These are phyloP conservation scores for Aspergillus pseudoglaucus DNA, from an alignment of 2,329 filamentous ascomycete genomes.

Conservation along the genomic window DNA sequence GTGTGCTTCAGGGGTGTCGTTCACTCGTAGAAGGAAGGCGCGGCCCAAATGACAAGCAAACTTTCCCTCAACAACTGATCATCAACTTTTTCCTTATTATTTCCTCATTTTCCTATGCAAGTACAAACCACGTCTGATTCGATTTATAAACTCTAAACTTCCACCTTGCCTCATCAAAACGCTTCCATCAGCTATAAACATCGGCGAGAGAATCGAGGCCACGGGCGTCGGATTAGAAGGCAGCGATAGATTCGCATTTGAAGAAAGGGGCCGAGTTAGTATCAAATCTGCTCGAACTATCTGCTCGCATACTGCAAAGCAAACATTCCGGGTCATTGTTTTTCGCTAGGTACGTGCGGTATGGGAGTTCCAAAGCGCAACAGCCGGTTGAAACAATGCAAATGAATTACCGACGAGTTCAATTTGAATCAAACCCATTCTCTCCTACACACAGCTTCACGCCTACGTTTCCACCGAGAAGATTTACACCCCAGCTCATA, in stretches of 20 bases:
- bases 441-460: background rate
- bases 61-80: background rate
- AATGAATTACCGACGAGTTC: background rate
- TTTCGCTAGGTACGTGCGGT: background rate
- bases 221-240: too few relatives aligned
- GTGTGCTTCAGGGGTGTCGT: too few relatives aligned
- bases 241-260: too few relatives aligned
- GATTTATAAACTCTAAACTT: background rate
- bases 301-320: background rate
- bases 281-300: background rate
- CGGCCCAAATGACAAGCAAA: background rate
- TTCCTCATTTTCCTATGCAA: background rate
- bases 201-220: background rate
- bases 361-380: background rate
- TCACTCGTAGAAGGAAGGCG: too few relatives aligned
- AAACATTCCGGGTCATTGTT: background rate
- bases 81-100: background rate
- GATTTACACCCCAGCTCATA: conserved; percentile 27
- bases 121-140: too few relatives aligned
- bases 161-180: background rate
- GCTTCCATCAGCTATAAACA: background rate
- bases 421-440: background rate
- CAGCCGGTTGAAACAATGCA: conserved; percentile 38
- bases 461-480: conserved; percentile 14
- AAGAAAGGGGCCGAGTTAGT: background rate